Evolutionary conservation across 108 stramenopile species (phyloP), one percentile per base, ranked within the genome.

Genomic region (Fistulifera pelliculosa): DNA sequence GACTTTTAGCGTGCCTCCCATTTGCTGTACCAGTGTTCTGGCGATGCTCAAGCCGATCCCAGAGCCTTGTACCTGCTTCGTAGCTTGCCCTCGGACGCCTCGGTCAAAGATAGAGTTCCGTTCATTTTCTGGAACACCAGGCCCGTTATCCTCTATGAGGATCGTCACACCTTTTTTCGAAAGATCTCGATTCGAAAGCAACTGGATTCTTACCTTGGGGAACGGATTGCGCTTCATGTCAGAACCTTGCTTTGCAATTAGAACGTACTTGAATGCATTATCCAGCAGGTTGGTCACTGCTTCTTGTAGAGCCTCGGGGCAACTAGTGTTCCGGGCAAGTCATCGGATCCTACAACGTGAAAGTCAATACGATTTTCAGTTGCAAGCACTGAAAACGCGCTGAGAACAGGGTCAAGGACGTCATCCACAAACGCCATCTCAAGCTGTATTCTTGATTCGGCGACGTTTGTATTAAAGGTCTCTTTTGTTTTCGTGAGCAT

Each of bases 181-280:
- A 12, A 17, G 22, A 22, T 71, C 38, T 23, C 66, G 60, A 54
- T 84, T 86, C 16, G 77, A 22, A 22, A 55, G 21, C 6, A 91
- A 58, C 23, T 61, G 61, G 2, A 85, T 70, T 48, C 73, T 64
- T 23, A 90, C 77, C 38, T 57, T 35, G 8, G 89, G 85, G 56
- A 18, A 25, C 11, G 56, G 47, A 55, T 71, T 74, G 12, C 48
- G 56, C 11, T 62, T 58, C 4, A 38, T 19, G 11, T 39, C 26
- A 3, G 56, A 55, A 19, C 58, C 70, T 47, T 25, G 15, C 51
- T 72, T 74, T 7, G 70, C 47, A 0, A 73, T 41, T 12, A 62
- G 55, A 22, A 67, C 76, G 56, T 89, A 93, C 49, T 88, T 93
- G 56, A 93, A 66, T 4, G 91, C 91, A 78, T 93, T 93, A 57